These are phyloP conservation scores for Remersonia thermophila DNA, from an alignment of 2,329 filamentous ascomycete species.

Conservation along the genomic window DNA sequence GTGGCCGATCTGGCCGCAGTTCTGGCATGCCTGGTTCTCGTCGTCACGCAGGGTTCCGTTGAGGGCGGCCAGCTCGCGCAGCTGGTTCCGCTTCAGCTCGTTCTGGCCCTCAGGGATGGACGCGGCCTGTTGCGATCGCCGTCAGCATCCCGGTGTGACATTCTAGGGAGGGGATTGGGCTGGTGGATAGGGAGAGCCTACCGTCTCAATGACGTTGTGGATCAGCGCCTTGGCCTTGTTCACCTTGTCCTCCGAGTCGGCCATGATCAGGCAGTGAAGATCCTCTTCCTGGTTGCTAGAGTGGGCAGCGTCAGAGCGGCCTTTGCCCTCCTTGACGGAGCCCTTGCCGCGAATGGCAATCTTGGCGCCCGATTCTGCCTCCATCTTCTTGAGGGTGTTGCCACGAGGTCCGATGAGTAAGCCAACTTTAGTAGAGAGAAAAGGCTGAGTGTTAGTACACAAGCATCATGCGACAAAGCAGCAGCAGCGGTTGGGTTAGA, in stretches of 20 bases:
- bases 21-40: constrained; percentile 98
- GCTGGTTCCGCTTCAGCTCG: constrained; percentile 95
- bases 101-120: constrained; percentile 98
- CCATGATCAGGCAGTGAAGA: constrained; percentile 98
- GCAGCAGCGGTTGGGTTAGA: constrained; percentile 24
- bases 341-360: constrained; percentile 99
- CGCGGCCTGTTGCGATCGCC: constrained; percentile 54
- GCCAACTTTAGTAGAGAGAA: constrained; percentile 80
- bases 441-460: constrained; percentile 77
- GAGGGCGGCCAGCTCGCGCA: constrained; percentile 90
- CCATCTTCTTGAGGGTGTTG: constrained; percentile 99
- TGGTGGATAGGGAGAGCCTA: constrained; percentile 37
- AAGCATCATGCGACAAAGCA: constrained; percentile 23
- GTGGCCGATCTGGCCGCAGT: constrained; percentile 97
- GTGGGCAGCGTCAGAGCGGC: constrained; percentile 95
- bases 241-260: constrained; percentile 97
- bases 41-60: constrained; percentile 99
- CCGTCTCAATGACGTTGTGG: constrained; percentile 97
- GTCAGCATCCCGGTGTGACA: constrained; percentile 17
- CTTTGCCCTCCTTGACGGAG: constrained; percentile 99
- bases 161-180: too few relatives aligned
- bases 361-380: constrained; percentile 90
- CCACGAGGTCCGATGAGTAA: constrained; percentile 99
- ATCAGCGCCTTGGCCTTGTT: constrained; percentile 98
- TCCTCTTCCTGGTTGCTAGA: constrained; percentile 99